Conservation (phyloP, 306 rosid species). For the Hylodesmum podocarpum region DNA sequence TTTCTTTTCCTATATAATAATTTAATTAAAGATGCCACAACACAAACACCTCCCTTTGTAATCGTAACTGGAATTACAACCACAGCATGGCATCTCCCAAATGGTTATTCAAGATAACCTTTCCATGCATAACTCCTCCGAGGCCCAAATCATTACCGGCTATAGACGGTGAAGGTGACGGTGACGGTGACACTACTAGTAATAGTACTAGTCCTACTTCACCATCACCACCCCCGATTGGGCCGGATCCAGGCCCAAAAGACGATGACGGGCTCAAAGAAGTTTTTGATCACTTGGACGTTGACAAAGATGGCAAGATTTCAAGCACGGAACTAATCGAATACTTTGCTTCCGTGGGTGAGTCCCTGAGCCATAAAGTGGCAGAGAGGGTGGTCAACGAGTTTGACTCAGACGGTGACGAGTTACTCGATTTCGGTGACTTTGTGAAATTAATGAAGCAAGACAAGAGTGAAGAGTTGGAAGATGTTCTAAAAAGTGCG, state of each 20-base stretch:
- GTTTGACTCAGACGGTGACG: conserved; percentile 47
- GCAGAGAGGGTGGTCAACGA: conserved; percentile 45
- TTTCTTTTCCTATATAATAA: not conserved
- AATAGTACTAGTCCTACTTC: too few relatives aligned
- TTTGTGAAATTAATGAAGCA: conserved; percentile 35
- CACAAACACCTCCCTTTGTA: not conserved
- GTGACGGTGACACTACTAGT: not conserved
- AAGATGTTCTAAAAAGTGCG: conserved; percentile 41
- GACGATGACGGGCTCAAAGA: conserved; percentile 17
- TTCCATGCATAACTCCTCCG: conserved; percentile 18
- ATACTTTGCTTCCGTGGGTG: conserved; percentile 48
- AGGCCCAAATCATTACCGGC: conserved; percentile 5
- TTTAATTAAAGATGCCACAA: not conserved
- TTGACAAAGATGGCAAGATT: conserved; percentile 56
- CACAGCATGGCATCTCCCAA: conserved; percentile 20
- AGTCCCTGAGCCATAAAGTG: conserved; percentile 32
- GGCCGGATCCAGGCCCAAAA: not conserved
- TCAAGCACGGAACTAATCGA: conserved; percentile 48
- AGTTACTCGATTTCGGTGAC: conserved; percentile 45
- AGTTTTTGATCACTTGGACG: conserved; percentile 53
- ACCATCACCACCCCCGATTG: not conserved
- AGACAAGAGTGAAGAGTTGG: conserved; percentile 26
- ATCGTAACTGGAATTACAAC: not conserved
- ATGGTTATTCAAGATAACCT: conserved; percentile 37
- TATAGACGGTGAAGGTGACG: not conserved